Percentiles rank a stretch among this genome's conserved stretches.
phyloP scores from a whole-genome alignment of 371 early-diverging fungal genomes.

The Cokeromyces recurvatus region DNA sequence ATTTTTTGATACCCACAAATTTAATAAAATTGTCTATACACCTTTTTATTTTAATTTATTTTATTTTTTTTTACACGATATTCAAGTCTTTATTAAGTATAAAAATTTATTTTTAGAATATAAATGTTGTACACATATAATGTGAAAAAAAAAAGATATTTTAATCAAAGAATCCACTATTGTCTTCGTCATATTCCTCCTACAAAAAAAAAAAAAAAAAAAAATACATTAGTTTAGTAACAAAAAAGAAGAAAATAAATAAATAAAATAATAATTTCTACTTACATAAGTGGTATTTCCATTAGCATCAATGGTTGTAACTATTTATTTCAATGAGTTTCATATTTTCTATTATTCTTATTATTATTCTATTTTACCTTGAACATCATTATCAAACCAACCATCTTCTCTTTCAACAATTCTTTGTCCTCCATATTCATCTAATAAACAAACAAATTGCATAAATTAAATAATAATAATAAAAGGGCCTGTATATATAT shows the following conservation, averaged over 20 bases:
- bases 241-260: too few species aligned
- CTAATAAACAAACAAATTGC: constrained; percentile 11
- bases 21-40: too few species aligned
- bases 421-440: constrained; percentile 31
- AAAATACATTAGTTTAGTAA: background rate
- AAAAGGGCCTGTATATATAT: too few species aligned
- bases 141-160: background rate
- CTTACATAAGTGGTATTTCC: constrained; percentile 29
- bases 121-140: constrained; percentile 4
- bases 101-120: too few species aligned
- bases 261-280: background rate
- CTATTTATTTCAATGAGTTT: background rate
- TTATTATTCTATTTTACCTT: constrained; percentile 13
- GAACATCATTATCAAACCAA: constrained; percentile 24
- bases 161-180: constrained; percentile 22
- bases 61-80: constrained; percentile 1
- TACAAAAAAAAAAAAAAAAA: background rate
- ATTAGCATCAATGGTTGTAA: constrained; percentile 25
- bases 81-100: background rate
- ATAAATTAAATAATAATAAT: too few species aligned
- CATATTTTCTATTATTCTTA: background rate
- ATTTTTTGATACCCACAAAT: background rate
- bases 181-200: constrained; percentile 17
- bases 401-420: constrained; percentile 26
- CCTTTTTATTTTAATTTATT: too few species aligned